Base-by-base conservation (phyloP, 208 protist species). In the Vickermania ingenoplastis region DNA sequence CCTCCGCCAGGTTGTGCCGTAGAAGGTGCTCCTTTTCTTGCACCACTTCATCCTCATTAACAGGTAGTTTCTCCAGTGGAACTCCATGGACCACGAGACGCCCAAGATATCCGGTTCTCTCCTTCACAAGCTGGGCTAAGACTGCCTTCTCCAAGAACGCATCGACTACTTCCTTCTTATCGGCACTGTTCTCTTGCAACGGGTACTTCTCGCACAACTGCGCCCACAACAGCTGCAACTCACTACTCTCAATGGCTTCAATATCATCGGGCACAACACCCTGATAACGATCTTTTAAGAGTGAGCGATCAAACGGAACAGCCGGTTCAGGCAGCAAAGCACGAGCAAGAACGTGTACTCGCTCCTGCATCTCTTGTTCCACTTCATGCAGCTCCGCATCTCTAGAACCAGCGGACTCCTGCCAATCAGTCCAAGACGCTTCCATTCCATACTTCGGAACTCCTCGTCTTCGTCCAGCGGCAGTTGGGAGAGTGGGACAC, bases 401-500 rank as follows among this genome's bases (percentile, higher is more conserved):
- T n/a, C n/a, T n/a, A n/a, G n/a, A n/a, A n/a, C n/a, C n/a, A n/a
- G n/a, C n/a, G n/a, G n/a, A n/a, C n/a, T n/a, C n/a, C n/a, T n/a
- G n/a, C n/a, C 24, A 11, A 57, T 25, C 28, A 29, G 23, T 23
- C 4, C 52, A 24, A 53, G 48, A 67, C 83, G 77, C 51, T 75
- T 69, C 7, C 79, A 59, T 63, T 91, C 80, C 27, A 74, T 70
- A 31, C 25, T 59, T 59, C 73, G 69, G 58, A 91, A 91, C 41
- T 53, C 25, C 1, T 54, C 59, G 56, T 91, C 84, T 21, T 64
- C 56, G 53, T 91, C 75, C 21, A 91, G 69, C 0, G 68, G 73
- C 0, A 91, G 71, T 5, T 79, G 65, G 1, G 25, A 13, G 13
- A 65, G 30, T 0, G 78, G 73, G 3, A 91, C 65, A 48, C 83